Evolutionary conservation across 352 stramenopile genomes (phyloP), one percentile per base, ranked within the genome.

Genomic region (Phytophthora parvispora): DNA sequence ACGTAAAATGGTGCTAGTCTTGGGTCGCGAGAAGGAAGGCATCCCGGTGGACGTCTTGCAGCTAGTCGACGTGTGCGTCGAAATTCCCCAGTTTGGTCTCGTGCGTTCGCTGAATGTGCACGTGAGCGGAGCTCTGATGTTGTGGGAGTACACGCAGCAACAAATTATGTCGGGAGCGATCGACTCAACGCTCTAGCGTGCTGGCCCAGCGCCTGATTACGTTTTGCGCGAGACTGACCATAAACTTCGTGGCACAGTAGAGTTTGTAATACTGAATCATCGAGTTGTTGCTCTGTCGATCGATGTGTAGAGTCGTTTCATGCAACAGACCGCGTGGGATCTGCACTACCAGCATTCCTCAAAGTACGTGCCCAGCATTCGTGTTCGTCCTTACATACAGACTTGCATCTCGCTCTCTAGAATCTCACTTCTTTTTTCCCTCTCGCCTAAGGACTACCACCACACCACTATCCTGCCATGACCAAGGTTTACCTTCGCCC

Each of bases 91-190:
- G 72, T 92, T 99, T 52, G 98, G 98, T 2, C 92, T 99, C 42
- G 98, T 99, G 53, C 88, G 98, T 7, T 99, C 92, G 50, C 87
- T 99, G 28, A 99, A 99, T 66, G 97, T 99, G 45, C 98, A 99
- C 70, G 98, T 99, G 22, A 98, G 91, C 60, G 97, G 96, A 50
- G 95, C 97, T 20, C 87, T 99, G 24, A 67, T 97, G 53, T 85
- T 99, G 57, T 99, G 97, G 97, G 95, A 99, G 73, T 99, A 98
- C 77, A 98, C 95, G 20, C 96, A 98, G 68, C 96, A 99, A 71
- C 88, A 80, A 32, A 68, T 94, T 13, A 57, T 80, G 52, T 62
- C 69, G 25, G 69, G 51, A 64, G 56, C 48, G 15, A 43, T 69
- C 10, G 40, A 78, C 13, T 65, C 66, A 6, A 75, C 60, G 18